Evolutionary conservation across 345 rosid species (phyloP).

Genomic region (Angophora floribunda): DNA sequence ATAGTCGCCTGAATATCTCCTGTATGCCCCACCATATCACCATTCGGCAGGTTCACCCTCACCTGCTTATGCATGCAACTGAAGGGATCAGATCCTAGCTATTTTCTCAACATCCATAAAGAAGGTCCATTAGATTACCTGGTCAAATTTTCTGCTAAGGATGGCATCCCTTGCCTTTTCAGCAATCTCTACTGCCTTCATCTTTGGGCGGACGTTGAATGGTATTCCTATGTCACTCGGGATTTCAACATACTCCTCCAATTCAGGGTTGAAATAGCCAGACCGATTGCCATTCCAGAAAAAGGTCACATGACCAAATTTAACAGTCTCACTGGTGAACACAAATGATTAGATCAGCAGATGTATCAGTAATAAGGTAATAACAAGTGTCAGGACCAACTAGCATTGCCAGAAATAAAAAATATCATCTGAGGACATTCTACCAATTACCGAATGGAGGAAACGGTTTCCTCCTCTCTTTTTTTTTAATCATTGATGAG

Average conservation of each 20-base stretch:
- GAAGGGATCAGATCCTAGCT: not conserved
- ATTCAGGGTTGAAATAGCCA: constrained; percentile 58
- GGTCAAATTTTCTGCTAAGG: constrained; percentile 72
- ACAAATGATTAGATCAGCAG: not conserved
- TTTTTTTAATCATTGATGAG: not conserved
- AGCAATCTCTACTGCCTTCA: constrained; percentile 89
- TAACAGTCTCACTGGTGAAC: constrained; percentile 72
- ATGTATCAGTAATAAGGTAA: not conserved
- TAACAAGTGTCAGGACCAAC: not conserved
- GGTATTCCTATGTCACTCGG: constrained; percentile 93
- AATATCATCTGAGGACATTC: not conserved
- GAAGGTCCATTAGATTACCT: constrained; percentile 28
- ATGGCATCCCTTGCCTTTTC: constrained; percentile 85
- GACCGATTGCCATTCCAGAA: constrained; percentile 99
- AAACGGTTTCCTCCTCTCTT: not conserved
- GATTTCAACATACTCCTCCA: constrained; percentile 90
- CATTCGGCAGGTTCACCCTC: constrained; percentile 82
- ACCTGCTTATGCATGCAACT: constrained; percentile 24
- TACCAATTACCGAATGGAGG: not conserved
- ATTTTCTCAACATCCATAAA: not conserved
- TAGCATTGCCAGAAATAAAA: not conserved
- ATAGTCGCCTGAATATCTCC: constrained; percentile 88
- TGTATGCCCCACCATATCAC: constrained; percentile 99
- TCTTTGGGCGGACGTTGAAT: constrained; percentile 83
- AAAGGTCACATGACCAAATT: constrained; percentile 96